A percentile compares a stretch with the other conserved stretches of the same genome.
phyloP scores from a whole-genome alignment of 805 yeast genomes.

The Wickerhamiella australiensis region DNA sequence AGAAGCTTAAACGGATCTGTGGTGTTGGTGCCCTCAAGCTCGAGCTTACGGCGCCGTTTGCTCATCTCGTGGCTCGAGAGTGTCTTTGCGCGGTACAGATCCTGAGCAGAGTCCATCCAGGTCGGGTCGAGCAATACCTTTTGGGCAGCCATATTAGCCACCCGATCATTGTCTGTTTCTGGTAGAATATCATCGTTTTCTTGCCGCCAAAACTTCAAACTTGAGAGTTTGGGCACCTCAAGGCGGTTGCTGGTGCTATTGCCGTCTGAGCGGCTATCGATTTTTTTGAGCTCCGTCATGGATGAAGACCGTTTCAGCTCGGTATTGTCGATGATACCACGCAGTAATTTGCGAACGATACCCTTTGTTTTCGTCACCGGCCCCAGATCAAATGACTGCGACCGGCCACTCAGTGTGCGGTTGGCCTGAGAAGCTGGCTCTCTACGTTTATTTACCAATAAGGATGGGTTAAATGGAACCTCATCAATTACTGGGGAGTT shows the following conservation, averaged over 20 bases:
- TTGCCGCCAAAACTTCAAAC: constrained; percentile 8
- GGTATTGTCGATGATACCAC: neutral
- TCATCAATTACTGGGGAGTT: constrained; percentile 18
- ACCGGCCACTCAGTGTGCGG: constrained; percentile 11
- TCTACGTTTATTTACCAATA: constrained; percentile 11
- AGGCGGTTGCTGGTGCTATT: neutral
- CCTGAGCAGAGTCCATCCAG: constrained; percentile 47
- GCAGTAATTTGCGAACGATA: constrained; percentile 12
- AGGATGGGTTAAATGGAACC: constrained; percentile 21
- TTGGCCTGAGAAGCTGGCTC: neutral
- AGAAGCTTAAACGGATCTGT: constrained; percentile 16
- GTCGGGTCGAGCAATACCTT: constrained; percentile 14
- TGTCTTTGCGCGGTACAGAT: constrained; percentile 61
- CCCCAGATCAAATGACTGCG: constrained; percentile 12
- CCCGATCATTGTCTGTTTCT: neutral
- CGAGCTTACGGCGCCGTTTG: constrained; percentile 46
- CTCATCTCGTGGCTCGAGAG: constrained; percentile 57
- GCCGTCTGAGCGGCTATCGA: neutral
- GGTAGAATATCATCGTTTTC: constrained; percentile 1
- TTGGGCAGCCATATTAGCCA: constrained; percentile 9
- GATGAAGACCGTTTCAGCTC: constrained; percentile 2
- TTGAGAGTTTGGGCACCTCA: neutral
- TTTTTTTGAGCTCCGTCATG: constrained; percentile 3
- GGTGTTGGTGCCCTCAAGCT: constrained; percentile 20
- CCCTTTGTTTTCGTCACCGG: constrained; percentile 9